Evolutionary conservation across 148 eudicot genomes (phyloP), one percentile per base, ranked within the genome.

Genomic region (Cornus suecica): DNA sequence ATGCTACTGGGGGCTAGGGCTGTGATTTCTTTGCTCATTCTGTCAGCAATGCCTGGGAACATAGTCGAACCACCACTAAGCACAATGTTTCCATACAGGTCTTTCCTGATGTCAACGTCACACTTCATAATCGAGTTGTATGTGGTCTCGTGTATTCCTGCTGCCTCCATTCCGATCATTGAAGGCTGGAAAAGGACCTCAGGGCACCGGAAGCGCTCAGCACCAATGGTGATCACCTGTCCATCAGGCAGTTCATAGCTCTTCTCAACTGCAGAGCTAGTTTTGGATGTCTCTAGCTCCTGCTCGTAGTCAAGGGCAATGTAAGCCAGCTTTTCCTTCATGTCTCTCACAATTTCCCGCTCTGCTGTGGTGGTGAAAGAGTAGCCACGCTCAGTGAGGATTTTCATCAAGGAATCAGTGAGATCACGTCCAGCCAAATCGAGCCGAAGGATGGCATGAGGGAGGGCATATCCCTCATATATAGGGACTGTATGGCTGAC

Each of bases 121-220:
- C 94, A 91, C 85, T 90, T 92, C 92, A 92, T 92, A 83, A 92
- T 90, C 4, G 97, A 92, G 82, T 92, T 92, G 72, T 92, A 92
- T 13, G 97, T 92, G 74, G 94, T 92, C 84, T 92, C 97, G 25
- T 92, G 97, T 24, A 92, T 90, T 29, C 94, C 94, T 1, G 94
- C 86, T 2, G 92, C 86, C 88, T 92, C 94, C 97, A 90, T 90
- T 63, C 88, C 88, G 15, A 85, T 85, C 86, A 85, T 77, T 5
- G 88, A 82, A 32, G 88, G 88, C 76, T 85, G 86, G 81, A 73
- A 85, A 24, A 85, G 83, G 65, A 85, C 87, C 78, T 84, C 84
- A 14, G 87, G 87, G 72, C 88, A 85, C 6, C 88, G 65, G 84
- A 85, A 85, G 5, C 88, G 77, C 82, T 85, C 88, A 24, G 80